phyloP scores from a whole-genome alignment of 2,329 filamentous ascomycete genomes.

The Fusarium secorum region DNA sequence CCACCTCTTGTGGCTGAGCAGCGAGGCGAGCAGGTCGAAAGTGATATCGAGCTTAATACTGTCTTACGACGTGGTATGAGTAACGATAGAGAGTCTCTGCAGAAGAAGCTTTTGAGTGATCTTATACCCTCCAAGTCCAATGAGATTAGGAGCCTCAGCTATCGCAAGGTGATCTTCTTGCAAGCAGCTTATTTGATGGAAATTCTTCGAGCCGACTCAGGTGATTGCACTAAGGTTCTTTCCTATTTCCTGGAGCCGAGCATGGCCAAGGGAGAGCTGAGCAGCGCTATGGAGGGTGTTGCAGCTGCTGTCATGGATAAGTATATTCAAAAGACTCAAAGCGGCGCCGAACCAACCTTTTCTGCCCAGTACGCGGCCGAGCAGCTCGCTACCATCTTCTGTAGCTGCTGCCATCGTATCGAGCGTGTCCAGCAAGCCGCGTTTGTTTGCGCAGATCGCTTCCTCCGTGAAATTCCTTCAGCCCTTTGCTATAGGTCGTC shows the following conservation, averaged over 20 bases:
- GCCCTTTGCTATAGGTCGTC: conserved; percentile 89
- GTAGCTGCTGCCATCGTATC: conserved; percentile 91
- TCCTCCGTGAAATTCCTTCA: conserved; percentile 85
- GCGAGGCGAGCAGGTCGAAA: conserved; percentile 88
- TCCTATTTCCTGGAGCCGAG: conserved; percentile 96
- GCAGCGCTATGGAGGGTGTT: conserved; percentile 70
- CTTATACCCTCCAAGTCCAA: conserved; percentile 78
- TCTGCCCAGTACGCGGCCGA: conserved; percentile 91
- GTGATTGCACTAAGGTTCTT: conserved; percentile 88
- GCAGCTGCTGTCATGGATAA: conserved; percentile 75
- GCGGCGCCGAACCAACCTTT: conserved; percentile 76
- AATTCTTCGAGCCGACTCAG: conserved; percentile 82
- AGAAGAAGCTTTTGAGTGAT: conserved; percentile 79
- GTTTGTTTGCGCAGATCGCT: conserved; percentile 81
- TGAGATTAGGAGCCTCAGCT: conserved; percentile 83
- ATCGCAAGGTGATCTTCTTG: conserved; percentile 90
- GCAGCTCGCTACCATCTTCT: conserved; percentile 86
- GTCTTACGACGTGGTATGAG: conserved; percentile 87
- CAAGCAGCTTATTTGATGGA: conserved; percentile 92
- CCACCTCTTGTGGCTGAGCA: conserved; percentile 88
- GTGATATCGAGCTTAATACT: conserved; percentile 95
- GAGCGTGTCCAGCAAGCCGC: conserved; percentile 90
- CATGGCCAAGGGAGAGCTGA: conserved; percentile 70
- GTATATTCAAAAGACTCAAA: conserved; percentile 79
- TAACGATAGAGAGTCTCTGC: conserved; percentile 76